Percentiles rank a stretch among this genome's conserved stretches.
phyloP scores from a whole-genome alignment of 2,329 filamentous ascomycete species.

The Ambrosiella cleistominuta region DNA sequence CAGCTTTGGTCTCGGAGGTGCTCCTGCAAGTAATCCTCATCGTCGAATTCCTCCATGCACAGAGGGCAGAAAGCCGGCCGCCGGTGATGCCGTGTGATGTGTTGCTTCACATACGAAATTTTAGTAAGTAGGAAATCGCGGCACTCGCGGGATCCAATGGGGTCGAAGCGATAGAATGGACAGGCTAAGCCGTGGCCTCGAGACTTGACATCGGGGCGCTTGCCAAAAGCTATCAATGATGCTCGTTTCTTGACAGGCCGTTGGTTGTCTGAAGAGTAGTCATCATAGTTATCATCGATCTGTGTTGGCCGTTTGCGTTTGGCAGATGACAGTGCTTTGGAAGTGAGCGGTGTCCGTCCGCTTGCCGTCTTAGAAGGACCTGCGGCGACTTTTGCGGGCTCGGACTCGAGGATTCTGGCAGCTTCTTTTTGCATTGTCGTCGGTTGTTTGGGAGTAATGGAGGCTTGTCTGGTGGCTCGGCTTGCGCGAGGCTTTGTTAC shows the following conservation, averaged over 20 bases:
- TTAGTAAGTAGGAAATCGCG: slow-evolving; percentile 15
- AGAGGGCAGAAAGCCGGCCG: slow-evolving; percentile 16
- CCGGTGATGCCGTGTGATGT: slow-evolving; percentile 15
- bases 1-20: slow-evolving; percentile 14
- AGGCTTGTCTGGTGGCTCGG: background rate
- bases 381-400: background rate
- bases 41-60: slow-evolving; percentile 14
- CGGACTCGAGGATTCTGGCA: background rate
- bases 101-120: slow-evolving; percentile 18
- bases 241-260: slow-evolving; percentile 5
- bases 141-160: slow-evolving; percentile 14
- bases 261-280: slow-evolving; percentile 1
- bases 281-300: slow-evolving; percentile 1
- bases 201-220: background rate
- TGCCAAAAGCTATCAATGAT: background rate
- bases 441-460: background rate
- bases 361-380: too few relatives aligned
- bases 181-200: slow-evolving; percentile 14
- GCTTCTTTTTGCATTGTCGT: too few relatives aligned
- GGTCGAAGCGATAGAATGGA: slow-evolving; percentile 16
- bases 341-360: background rate
- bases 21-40: slow-evolving; percentile 12
- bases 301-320: background rate
- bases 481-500: background rate
- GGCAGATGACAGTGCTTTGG: background rate